Base-by-base conservation (phyloP, 305 asterid species). In the Fraxinus sp. region DNA sequence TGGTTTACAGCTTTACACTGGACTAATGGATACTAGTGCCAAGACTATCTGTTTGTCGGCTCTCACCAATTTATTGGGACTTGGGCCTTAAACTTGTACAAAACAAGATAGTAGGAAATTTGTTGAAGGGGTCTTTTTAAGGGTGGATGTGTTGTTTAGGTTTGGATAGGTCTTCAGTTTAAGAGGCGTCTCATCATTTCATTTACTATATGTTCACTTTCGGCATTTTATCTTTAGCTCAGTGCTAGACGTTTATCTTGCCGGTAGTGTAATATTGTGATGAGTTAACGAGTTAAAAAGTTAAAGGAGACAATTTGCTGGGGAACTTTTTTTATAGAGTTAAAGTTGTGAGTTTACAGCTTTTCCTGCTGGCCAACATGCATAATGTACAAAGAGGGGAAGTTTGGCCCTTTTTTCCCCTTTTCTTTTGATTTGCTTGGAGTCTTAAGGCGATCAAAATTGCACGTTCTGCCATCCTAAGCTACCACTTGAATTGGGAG, bases 121-220 rank as follows among this genome's bases (percentile, higher is more conserved):
- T 32, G 20, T 13, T 9, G 13, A 28, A 28, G 35, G 73, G 35
- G 73, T 64, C 35, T 26, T 64, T 62, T 62, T n/a, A 55, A 16
- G 74, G 37, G 26, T 24, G 36, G 36, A 26, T 4, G 7, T 68
- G 37, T 30, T 24, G 11, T 28, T 68, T 20, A 68, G 39, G n/a
- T 66, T 66, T 68, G 64, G 75, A 57, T 70, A 44, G 11, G 52
- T 44, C 52, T 30, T 32, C 30, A 77, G 46, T 13, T 74, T 30
- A 36, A 36, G 41, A 26, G 62, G 72, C 32, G 36, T 82, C 70
- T 8, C 2, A n/a, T 86, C 79, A 32, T 64, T 71, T 80, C 79
- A 32, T 64, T 71, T 80, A 44, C 13, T 22, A 70, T 62, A 46
- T 76, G 37, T 36, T 32, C 7, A 3, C 68, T 70, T 39, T 52